Percentiles rank a stretch among this genome's conserved stretches.
These are phyloP conservation scores for Vanrija pseudolonga DNA, from an alignment of 1,284 basidiomycete species.

Conservation along the genomic window DNA sequence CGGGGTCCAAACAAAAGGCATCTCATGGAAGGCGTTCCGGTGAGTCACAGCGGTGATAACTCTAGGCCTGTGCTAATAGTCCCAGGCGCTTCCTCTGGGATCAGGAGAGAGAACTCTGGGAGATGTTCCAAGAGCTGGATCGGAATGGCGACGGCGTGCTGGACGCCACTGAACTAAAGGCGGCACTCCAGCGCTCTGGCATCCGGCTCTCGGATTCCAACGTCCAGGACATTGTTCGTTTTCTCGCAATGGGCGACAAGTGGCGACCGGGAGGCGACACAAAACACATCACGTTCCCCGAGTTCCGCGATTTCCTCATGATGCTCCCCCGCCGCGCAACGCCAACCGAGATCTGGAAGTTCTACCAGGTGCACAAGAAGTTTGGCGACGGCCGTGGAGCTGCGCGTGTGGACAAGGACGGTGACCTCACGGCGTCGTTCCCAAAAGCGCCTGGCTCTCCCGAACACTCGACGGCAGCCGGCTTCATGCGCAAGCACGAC, in stretches of 20 bases:
- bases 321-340: conserved; percentile 77
- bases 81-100: conserved; percentile 35
- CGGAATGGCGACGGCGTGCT: conserved; percentile 77
- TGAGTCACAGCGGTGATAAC: conserved; percentile 12
- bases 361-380: conserved; percentile 69
- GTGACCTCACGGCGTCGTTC: conserved; percentile 54
- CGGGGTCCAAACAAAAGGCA: conserved; percentile 30
- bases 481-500: conserved; percentile 33
- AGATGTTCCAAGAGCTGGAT: conserved; percentile 82
- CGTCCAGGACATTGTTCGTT: conserved; percentile 73
- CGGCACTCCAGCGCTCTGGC: conserved; percentile 68
- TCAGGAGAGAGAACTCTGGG: conserved; percentile 69
- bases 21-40: conserved; percentile 75
- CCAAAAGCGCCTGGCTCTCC: conserved; percentile 33
- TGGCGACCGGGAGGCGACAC: conserved; percentile 10
- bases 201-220: conserved; percentile 64
- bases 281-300: conserved; percentile 64
- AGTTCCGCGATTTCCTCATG: conserved; percentile 86
- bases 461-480: conserved; percentile 21
- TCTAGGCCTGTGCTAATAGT: conserved; percentile 32
- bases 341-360: conserved; percentile 73
- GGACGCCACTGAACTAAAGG: conserved; percentile 66
- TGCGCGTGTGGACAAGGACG: conserved; percentile 80
- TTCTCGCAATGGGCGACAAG: conserved; percentile 47
- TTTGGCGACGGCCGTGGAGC: conserved; percentile 71